Evolutionary conservation across 176 grass and related monocot genomes (phyloP).

Genomic region (Rhynchospora pubera): DNA sequence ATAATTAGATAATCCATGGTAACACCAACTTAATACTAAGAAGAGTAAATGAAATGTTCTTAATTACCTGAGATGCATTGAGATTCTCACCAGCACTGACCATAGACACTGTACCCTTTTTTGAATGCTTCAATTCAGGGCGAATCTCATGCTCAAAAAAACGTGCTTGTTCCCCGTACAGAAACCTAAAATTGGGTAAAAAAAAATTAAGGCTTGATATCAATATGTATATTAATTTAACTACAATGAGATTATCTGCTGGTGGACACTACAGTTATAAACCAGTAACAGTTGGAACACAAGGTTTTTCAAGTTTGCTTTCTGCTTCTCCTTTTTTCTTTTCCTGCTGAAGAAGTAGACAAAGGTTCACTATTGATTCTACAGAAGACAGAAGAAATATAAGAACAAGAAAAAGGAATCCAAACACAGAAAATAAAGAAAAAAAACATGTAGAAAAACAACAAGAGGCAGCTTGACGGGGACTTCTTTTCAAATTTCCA

Average conservation of each 20-base stretch:
- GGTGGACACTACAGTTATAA: not conserved
- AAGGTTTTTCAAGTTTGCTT: not conserved
- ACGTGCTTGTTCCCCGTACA: conserved; percentile 90
- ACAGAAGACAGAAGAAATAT: not conserved
- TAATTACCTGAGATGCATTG: conserved; percentile 82
- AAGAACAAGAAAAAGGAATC: not conserved
- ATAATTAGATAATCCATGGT: not conserved
- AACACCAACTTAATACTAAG: not conserved
- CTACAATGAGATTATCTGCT: not conserved
- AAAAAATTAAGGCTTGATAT: not conserved
- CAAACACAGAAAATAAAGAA: not conserved
- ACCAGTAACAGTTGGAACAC: not conserved
- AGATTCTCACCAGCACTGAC: conserved; percentile 84
- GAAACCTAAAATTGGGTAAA: conserved; percentile 36
- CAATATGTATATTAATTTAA: not conserved
- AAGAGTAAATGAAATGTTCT: not conserved
- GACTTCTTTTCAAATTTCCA: not conserved
- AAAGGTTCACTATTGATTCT: not conserved
- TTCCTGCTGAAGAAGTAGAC: not conserved
- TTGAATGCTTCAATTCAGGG: conserved; percentile 71
- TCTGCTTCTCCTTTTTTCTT: not conserved
- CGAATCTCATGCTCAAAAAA: conserved; percentile 84
- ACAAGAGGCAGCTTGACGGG: not conserved
- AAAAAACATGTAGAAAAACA: not conserved
- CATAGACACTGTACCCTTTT: conserved; percentile 88